Conservation (phyloP, 805 yeast species). For the Wickerhamia fluorescens region DNA sequence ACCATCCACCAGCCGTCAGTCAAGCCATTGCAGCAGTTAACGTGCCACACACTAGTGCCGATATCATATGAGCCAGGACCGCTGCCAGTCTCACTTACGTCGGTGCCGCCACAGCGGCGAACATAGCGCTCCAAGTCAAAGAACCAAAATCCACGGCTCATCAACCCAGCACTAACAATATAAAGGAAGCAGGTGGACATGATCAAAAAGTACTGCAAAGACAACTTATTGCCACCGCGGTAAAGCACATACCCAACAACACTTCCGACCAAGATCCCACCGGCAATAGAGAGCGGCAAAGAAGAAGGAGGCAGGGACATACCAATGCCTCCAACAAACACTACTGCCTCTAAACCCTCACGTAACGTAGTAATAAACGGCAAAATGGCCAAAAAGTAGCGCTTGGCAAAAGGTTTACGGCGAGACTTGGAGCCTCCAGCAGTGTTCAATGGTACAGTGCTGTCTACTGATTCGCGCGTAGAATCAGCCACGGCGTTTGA, state of each 20-base stretch:
- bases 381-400: slow-evolving; percentile 19
- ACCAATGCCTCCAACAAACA: slow-evolving; percentile 37
- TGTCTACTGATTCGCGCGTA: slow-evolving; percentile 8
- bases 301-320: slow-evolving; percentile 29
- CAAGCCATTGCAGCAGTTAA: slow-evolving; percentile 39
- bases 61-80: slow-evolving; percentile 42
- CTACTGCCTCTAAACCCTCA: slow-evolving; percentile 33
- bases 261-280: slow-evolving; percentile 25
- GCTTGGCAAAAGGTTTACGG: slow-evolving; percentile 8
- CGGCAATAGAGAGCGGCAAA: slow-evolving; percentile 22
- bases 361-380: slow-evolving; percentile 22
- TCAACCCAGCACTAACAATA: slow-evolving; percentile 38
- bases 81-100: slow-evolving; percentile 37
- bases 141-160: slow-evolving; percentile 39
- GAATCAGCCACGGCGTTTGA: no score
- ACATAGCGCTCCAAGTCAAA: slow-evolving; percentile 35
- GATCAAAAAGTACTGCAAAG: slow-evolving; percentile 35
- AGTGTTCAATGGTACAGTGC: slow-evolving; percentile 7
- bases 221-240: slow-evolving; percentile 34
- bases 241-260: slow-evolving; percentile 29
- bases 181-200: slow-evolving; percentile 35
- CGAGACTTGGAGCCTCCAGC: neutral
- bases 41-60: slow-evolving; percentile 37
- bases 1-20: slow-evolving; percentile 43
- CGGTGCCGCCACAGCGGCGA: slow-evolving; percentile 33